These are phyloP conservation scores for Candida quercuum DNA, from an alignment of 805 yeast species.

Conservation along the genomic window DNA sequence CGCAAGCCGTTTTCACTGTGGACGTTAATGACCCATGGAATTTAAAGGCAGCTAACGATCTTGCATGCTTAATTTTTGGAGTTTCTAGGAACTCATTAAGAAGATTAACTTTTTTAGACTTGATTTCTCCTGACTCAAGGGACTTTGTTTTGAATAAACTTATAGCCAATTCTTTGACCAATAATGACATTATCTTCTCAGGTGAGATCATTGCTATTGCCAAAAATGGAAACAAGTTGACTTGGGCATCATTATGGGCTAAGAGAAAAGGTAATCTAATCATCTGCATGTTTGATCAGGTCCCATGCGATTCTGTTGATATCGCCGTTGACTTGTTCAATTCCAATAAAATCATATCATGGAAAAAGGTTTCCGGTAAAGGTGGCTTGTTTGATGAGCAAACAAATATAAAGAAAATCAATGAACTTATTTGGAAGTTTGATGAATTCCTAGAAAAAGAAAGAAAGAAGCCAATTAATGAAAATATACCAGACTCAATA, in stretches of 20 bases:
- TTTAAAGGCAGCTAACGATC: slow-evolving; percentile 80
- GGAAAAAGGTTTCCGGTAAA: slow-evolving; percentile 18
- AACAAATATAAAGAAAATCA: slow-evolving; percentile 7
- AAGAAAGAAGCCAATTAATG: slow-evolving; percentile 6
- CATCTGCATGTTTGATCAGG: slow-evolving; percentile 84
- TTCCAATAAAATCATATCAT: slow-evolving; percentile 12
- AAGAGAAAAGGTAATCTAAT: slow-evolving; percentile 65
- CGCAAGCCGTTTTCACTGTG: slow-evolving; percentile 85
- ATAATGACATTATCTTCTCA: slow-evolving; percentile 52
- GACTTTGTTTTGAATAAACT: slow-evolving; percentile 60
- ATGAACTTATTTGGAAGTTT: slow-evolving; percentile 26
- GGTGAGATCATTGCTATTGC: slow-evolving; percentile 84
- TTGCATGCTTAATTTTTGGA: slow-evolving; percentile 85
- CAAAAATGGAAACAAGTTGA: slow-evolving; percentile 56
- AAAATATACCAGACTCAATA: slow-evolving; percentile 18
- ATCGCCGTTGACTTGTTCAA: slow-evolving; percentile 32
- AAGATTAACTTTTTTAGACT: slow-evolving; percentile 63
- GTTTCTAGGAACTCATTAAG: slow-evolving; percentile 59
- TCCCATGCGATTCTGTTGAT: slow-evolving; percentile 66
- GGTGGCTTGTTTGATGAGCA: slow-evolving; percentile 13
- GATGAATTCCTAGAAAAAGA: slow-evolving; percentile 8
- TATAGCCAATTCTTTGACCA: slow-evolving; percentile 26
- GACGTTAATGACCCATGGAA: slow-evolving; percentile 70
- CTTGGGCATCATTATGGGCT: slow-evolving; percentile 92
- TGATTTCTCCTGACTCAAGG: slow-evolving; percentile 73